Conservation (phyloP, 2,329 filamentous ascomycete genomes). For the Fusarium hainanense region DNA sequence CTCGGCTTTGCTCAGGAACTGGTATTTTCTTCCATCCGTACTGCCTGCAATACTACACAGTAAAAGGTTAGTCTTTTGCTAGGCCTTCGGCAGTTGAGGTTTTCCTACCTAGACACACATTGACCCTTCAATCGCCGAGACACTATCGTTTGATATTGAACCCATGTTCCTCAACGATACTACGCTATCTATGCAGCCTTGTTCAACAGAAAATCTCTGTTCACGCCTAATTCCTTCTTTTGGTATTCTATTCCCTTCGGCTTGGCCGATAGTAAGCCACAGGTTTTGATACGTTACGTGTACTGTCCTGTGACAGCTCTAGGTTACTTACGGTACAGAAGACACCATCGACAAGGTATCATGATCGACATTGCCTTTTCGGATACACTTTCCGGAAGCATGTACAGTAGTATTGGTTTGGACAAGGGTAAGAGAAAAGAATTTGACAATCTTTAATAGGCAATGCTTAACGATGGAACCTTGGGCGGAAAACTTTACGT, state of each 20-base stretch:
- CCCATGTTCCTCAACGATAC: conserved; percentile 24
- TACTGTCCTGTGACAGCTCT: background rate
- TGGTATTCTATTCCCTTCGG: conserved; percentile 17
- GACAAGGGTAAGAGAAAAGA: conserved; percentile 4
- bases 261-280: conserved; percentile 13
- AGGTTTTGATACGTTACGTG: background rate
- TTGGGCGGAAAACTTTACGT: background rate
- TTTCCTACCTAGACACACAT: background rate
- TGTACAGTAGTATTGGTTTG: background rate
- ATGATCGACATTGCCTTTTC: conserved; percentile 13
- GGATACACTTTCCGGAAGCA: conserved; percentile 13
- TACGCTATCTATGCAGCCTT: conserved; percentile 23
- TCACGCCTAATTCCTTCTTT: conserved; percentile 22
- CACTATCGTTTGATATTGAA: conserved; percentile 24
- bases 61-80: background rate
- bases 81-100: conserved; percentile 25
- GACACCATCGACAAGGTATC: conserved; percentile 3
- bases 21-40: background rate
- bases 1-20: conserved; percentile 9
- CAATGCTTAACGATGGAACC: conserved; percentile 3
- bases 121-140: conserved; percentile 25
- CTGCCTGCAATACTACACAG: background rate
- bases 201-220: conserved; percentile 23
- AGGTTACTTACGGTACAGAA: background rate
- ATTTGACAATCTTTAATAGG: conserved; percentile 13